Base-by-base conservation (phyloP, 2,329 filamentous ascomycete species). In the Diplodia sapinea region DNA sequence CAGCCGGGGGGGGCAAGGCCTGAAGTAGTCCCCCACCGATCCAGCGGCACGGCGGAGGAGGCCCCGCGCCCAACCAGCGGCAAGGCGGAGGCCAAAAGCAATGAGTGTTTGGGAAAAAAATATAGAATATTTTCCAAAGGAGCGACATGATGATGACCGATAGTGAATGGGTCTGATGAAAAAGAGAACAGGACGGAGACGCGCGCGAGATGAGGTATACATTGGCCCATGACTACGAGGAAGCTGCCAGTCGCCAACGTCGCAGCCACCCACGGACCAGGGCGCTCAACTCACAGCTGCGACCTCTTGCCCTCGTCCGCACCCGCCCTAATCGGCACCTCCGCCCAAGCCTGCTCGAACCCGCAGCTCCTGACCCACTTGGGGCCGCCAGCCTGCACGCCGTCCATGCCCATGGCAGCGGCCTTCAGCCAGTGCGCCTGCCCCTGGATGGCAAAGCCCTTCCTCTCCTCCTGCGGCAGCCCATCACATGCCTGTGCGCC, bases 301-400 rank as follows among this genome's bases (percentile, higher is more conserved):
- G 49, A 33, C 62, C 12, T 31, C 36, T n/a, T n/a, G 17, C 36
- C 40, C 15, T n/a, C 26, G 3, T 29, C 47, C 20, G 23, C 33
- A 20, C 20, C 47, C 47, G 36, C 20, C 13, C 20, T 40, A 31
- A 61, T n/a, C 36, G 65, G 65, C 29, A 83, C 73, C 31, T 75
- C 70, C 72, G 84, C 79, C 90, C 91, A 93, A 4, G 88, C 88
- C 73, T 89, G 83, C 1, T 88, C 83, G 71, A 90, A 87, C 0
- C 90, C 91, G 51, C 84, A 82, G 56, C 83, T 84, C 26, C 87
- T 80, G 13, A 91, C 85, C 89, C 89, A 93, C 36, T 74, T 78
- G 1, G 77, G 76, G 4, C 82, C 84, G 1, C 80, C 78, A 1
- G 78, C 80, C 74, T 90, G 86, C 13, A 88, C 85, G 23, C 84